phyloP scores from a whole-genome alignment of 176 grass and related monocot species.

The Puya raimondii region DNA sequence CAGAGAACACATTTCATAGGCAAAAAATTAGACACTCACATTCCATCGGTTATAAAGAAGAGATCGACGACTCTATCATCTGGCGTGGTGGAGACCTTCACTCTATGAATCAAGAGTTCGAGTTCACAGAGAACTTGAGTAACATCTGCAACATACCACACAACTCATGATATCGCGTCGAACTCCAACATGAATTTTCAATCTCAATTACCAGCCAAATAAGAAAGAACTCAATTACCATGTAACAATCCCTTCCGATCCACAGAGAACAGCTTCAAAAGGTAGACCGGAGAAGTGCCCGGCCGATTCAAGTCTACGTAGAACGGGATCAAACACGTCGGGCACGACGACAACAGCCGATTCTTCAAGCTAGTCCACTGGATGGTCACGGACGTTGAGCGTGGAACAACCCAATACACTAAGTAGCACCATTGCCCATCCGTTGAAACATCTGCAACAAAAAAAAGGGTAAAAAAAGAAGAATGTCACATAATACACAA shows the following conservation, averaged over 20 bases:
- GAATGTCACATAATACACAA: too few species aligned
- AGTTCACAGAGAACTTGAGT: conserved; percentile 60
- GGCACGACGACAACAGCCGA: conserved; percentile 72
- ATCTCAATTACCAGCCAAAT: neutral
- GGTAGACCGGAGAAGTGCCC: conserved; percentile 41
- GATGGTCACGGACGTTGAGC: conserved; percentile 37
- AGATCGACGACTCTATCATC: conserved; percentile 68
- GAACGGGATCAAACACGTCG: conserved; percentile 49
- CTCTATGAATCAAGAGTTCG: conserved; percentile 81
- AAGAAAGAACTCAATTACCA: conserved; percentile 31
- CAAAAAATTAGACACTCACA: conserved; percentile 35
- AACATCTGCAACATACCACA: conserved; percentile 43
- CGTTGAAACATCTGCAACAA: conserved; percentile 64
- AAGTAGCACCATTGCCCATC: conserved; percentile 95
- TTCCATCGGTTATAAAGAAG: conserved; percentile 88
- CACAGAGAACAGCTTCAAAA: conserved; percentile 65
- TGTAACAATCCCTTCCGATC: conserved; percentile 79
- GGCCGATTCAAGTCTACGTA: conserved; percentile 52
- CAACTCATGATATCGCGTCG: neutral
- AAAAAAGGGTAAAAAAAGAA: neutral
- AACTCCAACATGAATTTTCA: neutral
- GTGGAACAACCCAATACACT: conserved; percentile 76
- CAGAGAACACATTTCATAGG: neutral
- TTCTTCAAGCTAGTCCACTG: conserved; percentile 75
- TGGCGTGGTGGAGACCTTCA: conserved; percentile 86